Conservation (phyloP, 768 basidiomycete species). For the Termitomyces sp. region DNA sequence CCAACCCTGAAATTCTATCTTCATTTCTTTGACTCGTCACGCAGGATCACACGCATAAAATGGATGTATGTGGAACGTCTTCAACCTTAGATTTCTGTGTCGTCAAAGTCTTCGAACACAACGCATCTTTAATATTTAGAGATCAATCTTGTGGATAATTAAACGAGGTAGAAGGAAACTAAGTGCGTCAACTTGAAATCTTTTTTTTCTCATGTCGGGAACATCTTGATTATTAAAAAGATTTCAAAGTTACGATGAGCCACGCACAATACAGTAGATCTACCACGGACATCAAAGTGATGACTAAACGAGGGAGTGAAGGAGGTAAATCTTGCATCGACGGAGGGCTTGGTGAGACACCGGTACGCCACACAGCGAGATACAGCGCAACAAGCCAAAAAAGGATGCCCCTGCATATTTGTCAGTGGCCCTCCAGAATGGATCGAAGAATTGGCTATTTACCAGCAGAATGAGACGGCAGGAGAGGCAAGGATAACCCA, state of each 20-base stretch:
- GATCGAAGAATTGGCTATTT: not conserved
- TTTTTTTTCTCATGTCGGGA: no score
- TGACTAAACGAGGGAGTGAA: not conserved
- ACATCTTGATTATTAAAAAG: not conserved
- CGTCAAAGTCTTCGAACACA: no score
- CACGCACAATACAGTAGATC: not conserved
- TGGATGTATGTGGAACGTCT: no score
- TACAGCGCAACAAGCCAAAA: not conserved
- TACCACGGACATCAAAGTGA: not conserved
- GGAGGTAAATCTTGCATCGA: not conserved
- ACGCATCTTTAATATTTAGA: no score
- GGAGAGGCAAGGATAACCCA: not conserved
- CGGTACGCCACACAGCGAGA: not conserved
- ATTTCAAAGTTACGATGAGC: not conserved
- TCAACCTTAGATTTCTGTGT: no score
- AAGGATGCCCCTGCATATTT: not conserved
- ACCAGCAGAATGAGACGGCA: not conserved
- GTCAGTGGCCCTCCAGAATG: not conserved
- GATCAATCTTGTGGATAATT: no score
- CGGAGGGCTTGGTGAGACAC: not conserved
- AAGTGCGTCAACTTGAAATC: no score
- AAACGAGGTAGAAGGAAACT: no score
- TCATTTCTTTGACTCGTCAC: no score
- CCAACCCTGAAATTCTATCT: no score
- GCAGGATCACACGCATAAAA: no score